Conservation (phyloP, 805 yeast genomes). For the Diddensiella santjacobensis region DNA sequence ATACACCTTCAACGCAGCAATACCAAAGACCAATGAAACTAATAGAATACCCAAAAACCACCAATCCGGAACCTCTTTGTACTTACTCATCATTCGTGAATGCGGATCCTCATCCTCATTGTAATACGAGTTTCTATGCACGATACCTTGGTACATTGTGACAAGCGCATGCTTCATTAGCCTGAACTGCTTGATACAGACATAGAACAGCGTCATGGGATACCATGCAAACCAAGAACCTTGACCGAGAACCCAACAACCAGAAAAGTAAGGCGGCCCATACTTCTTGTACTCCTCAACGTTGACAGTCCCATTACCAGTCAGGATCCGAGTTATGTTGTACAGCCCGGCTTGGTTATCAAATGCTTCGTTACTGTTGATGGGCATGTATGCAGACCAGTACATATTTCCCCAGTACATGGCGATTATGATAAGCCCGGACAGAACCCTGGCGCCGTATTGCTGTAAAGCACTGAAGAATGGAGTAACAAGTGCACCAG, state of each 20-base stretch:
- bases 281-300: conserved; percentile 41
- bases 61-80: conserved; percentile 69
- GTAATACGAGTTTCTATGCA: neutral
- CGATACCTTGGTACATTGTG: conserved; percentile 12
- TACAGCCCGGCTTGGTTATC: conserved; percentile 50
- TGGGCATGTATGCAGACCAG: conserved; percentile 59
- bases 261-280: conserved; percentile 56
- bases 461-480: conserved; percentile 37
- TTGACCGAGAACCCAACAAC: conserved; percentile 49
- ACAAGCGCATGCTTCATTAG: conserved; percentile 9
- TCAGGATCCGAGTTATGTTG: conserved; percentile 43
- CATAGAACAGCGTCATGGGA: conserved; percentile 50
- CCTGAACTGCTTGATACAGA: conserved; percentile 43
- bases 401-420: conserved; percentile 52
- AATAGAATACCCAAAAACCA: conserved; percentile 55
- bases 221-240: conserved; percentile 51
- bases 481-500: conserved; percentile 40
- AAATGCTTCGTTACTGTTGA: conserved; percentile 50
- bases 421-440: conserved; percentile 45
- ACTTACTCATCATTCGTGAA: conserved; percentile 41
- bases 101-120: conserved; percentile 25
- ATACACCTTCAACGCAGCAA: conserved; percentile 39
- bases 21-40: conserved; percentile 43
- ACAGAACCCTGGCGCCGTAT: conserved; percentile 39
- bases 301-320: conserved; percentile 31